These are phyloP conservation scores for Medicago arabica DNA, from an alignment of 306 rosid species.

Conservation along the genomic window DNA sequence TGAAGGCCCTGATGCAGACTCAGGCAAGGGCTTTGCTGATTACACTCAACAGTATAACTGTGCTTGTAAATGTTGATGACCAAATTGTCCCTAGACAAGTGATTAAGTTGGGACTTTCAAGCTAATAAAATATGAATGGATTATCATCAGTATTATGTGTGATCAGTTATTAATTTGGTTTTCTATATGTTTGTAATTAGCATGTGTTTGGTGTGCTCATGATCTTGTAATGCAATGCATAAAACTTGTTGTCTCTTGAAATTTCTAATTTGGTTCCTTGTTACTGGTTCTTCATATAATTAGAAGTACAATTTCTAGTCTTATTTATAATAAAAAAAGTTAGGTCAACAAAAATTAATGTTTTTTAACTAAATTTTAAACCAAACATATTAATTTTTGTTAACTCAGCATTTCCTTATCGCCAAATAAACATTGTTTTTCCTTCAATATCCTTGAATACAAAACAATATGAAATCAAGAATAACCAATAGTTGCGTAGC, in stretches of 20 bases:
- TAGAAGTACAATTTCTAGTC: no score
- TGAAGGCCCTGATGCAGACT: conserved; percentile 45
- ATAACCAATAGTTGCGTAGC: no score
- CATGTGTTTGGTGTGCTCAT: neutral
- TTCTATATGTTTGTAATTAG: neutral
- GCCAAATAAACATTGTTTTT: no score
- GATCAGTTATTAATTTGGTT: conserved; percentile 1
- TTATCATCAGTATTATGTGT: conserved; percentile 4
- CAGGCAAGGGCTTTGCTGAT: conserved; percentile 46
- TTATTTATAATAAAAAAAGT: no score
- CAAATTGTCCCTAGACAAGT: neutral
- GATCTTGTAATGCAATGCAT: neutral
- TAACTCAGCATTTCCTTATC: no score
- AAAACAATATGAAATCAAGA: no score
- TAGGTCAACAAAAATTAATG: no score
- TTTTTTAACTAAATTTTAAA: no score
- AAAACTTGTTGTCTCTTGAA: neutral
- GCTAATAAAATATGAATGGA: neutral
- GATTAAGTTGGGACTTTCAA: no score
- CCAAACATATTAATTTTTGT: no score
- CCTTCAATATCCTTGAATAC: no score
- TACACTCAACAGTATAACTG: conserved; percentile 41
- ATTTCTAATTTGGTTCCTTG: neutral
- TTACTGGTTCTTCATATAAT: no score
- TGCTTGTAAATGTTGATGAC: conserved; percentile 23